Evolutionary conservation across 2,329 filamentous ascomycete genomes (phyloP).

Genomic region (Neoscytalidium dimidiatum): DNA sequence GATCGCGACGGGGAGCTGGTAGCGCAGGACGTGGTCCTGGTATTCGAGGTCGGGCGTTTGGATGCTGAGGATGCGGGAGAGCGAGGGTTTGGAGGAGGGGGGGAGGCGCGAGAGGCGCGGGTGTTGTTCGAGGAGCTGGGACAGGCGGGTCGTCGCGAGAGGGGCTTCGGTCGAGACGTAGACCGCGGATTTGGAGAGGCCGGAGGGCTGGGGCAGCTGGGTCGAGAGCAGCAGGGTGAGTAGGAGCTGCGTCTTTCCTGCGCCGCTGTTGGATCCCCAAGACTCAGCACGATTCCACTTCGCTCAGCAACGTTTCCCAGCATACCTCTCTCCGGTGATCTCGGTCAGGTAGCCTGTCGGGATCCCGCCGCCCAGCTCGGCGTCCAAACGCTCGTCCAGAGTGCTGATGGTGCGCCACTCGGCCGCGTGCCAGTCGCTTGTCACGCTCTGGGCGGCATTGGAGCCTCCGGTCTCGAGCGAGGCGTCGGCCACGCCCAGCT

Average conservation of each 20-base stretch:
- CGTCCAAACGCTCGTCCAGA: constrained; percentile 73
- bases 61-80: constrained; percentile 77
- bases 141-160: constrained; percentile 77
- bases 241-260: constrained; percentile 93
- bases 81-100: constrained; percentile 56
- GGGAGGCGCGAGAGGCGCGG: constrained; percentile 56
- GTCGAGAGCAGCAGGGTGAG: constrained; percentile 80
- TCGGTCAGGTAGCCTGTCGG: constrained; percentile 82
- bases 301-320: neutral
- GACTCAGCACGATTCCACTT: neutral
- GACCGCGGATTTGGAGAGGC: constrained; percentile 72
- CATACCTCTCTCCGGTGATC: constrained; percentile 82
- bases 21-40: constrained; percentile 92
- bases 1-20: constrained; percentile 86
- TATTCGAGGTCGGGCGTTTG: constrained; percentile 87
- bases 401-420: constrained; percentile 72
- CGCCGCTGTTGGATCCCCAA: constrained; percentile 58
- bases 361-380: constrained; percentile 73
- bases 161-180: constrained; percentile 94
- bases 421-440: constrained; percentile 31
- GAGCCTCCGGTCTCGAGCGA: constrained; percentile 23
- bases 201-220: constrained; percentile 75
- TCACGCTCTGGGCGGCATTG: neutral
- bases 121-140: constrained; percentile 73
- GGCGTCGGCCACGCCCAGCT: constrained; percentile 53